These are phyloP conservation scores for Dicorynia guianensis DNA, from an alignment of 306 rosid species.

Conservation along the genomic window DNA sequence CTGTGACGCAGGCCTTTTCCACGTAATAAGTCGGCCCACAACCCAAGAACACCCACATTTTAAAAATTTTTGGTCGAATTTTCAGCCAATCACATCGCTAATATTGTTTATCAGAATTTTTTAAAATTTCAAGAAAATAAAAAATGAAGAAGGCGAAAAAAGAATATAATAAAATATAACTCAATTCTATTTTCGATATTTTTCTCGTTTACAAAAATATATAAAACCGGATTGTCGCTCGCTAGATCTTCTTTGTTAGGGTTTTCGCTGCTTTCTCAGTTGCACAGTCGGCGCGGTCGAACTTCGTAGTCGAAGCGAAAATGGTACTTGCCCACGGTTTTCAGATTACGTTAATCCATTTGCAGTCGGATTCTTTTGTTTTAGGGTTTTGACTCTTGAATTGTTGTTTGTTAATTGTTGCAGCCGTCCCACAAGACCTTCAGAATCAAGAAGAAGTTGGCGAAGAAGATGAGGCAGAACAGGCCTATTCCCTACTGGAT, in stretches of 20 bases:
- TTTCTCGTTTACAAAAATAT: no score
- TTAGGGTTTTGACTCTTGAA: not conserved
- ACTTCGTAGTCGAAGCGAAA: slow-evolving; percentile 34
- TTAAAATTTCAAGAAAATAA: no score
- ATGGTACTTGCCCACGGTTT: slow-evolving; percentile 46
- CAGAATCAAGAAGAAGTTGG: slow-evolving; percentile 71
- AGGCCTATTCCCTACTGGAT: slow-evolving; percentile 77
- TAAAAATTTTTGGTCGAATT: no score
- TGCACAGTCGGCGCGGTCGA: slow-evolving; percentile 29
- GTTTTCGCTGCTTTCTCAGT: not conserved
- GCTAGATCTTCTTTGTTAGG: not conserved
- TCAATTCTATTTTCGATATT: no score
- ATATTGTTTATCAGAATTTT: no score
- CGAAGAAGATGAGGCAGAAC: slow-evolving; percentile 81
- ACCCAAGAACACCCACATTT: no score
- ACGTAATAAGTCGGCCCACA: not conserved
- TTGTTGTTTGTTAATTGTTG: not conserved
- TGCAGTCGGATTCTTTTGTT: not conserved
- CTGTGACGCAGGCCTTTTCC: not conserved
- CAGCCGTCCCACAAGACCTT: slow-evolving; percentile 85
- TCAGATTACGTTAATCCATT: not conserved
- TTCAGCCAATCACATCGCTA: no score
- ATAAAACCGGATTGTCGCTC: no score
- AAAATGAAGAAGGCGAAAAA: no score
- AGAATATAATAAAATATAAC: no score